Conservation (phyloP, 768 basidiomycete genomes). For the Amylocystis lapponica region DNA sequence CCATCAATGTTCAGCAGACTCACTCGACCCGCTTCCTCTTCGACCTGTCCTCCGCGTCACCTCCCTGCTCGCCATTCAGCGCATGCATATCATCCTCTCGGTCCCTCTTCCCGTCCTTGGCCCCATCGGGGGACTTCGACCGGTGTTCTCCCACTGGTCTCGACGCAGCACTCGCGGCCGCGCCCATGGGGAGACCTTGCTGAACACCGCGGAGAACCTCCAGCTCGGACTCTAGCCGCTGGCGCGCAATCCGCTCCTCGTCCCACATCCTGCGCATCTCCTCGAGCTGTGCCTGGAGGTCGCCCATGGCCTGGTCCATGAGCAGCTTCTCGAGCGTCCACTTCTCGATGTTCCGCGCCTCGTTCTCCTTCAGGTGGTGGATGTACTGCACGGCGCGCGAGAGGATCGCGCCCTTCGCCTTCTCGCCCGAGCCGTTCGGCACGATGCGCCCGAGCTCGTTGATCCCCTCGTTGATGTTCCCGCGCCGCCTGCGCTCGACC, state of each 20-base stretch:
- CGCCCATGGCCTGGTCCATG: slow-evolving; percentile 91
- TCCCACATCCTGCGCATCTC: slow-evolving; percentile 80
- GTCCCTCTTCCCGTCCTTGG: slow-evolving; percentile 16
- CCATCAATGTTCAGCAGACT: no score
- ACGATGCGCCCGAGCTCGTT: slow-evolving; percentile 86
- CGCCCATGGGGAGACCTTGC: slow-evolving; percentile 7
- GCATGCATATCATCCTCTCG: slow-evolving; percentile 5
- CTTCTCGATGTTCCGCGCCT: slow-evolving; percentile 85
- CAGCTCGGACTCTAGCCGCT: slow-evolving; percentile 61
- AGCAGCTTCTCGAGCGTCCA: slow-evolving; percentile 91
- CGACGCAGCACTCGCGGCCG: not conserved
- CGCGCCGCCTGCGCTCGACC: slow-evolving; percentile 90
- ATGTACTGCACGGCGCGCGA: slow-evolving; percentile 88
- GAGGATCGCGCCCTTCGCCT: slow-evolving; percentile 87
- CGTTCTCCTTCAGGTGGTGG: slow-evolving; percentile 85
- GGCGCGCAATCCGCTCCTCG: slow-evolving; percentile 58
- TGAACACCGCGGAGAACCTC: slow-evolving; percentile 33
- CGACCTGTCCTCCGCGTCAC: slow-evolving; percentile 14
- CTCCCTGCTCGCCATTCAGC: slow-evolving; percentile 8
- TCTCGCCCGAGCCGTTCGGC: slow-evolving; percentile 82
- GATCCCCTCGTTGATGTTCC: slow-evolving; percentile 96
- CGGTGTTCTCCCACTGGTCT: not conserved
- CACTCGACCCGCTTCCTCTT: slow-evolving; percentile 22
- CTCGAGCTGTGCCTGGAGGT: slow-evolving; percentile 77
- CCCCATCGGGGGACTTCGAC: not conserved